Percentiles rank a stretch among this genome's conserved stretches.
These are phyloP conservation scores for Metarhizium brunneum DNA, from an alignment of 2,329 filamentous ascomycete species.

Conservation along the genomic window DNA sequence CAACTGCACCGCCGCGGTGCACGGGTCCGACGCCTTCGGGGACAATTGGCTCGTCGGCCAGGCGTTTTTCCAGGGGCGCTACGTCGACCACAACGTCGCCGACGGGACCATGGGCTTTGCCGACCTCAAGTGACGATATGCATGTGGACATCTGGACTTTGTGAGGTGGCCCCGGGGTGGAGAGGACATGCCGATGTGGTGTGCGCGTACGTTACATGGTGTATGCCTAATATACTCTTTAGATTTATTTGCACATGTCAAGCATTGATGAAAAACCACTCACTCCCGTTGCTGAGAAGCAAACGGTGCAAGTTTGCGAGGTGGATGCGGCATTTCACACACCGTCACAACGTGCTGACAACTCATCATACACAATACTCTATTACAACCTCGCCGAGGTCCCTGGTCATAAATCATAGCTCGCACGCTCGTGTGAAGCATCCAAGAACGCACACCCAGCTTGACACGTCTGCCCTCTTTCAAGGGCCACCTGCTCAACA, in stretches of 20 bases:
- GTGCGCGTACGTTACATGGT: too few species aligned
- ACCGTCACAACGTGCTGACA: neutral
- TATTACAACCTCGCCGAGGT: neutral
- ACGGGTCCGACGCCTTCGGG: slow-evolving; percentile 9
- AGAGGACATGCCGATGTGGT: too few species aligned
- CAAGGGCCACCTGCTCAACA: neutral
- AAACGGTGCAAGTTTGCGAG: too few species aligned
- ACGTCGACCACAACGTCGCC: slow-evolving; percentile 12
- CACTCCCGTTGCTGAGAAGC: too few species aligned
- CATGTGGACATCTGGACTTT: too few species aligned
- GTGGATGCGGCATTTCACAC: too few species aligned
- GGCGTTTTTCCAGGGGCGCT: slow-evolving; percentile 13
- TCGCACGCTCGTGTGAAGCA: neutral
- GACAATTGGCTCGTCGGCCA: slow-evolving; percentile 12
- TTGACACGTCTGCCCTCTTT: neutral
- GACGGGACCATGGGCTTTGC: slow-evolving; percentile 10
- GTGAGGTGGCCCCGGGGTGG: too few species aligned
- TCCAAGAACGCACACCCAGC: neutral
- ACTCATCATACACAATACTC: neutral
- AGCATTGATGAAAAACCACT: too few species aligned
- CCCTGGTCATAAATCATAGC: neutral
- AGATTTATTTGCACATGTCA: too few species aligned
- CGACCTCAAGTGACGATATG: slow-evolving; percentile 1
- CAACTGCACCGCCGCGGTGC: slow-evolving; percentile 11
- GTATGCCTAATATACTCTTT: too few species aligned